Percentiles rank a stretch among this genome's conserved stretches.
Conservation (phyloP, 176 grass and related monocot species). For the Bromus sterilis region DNA sequence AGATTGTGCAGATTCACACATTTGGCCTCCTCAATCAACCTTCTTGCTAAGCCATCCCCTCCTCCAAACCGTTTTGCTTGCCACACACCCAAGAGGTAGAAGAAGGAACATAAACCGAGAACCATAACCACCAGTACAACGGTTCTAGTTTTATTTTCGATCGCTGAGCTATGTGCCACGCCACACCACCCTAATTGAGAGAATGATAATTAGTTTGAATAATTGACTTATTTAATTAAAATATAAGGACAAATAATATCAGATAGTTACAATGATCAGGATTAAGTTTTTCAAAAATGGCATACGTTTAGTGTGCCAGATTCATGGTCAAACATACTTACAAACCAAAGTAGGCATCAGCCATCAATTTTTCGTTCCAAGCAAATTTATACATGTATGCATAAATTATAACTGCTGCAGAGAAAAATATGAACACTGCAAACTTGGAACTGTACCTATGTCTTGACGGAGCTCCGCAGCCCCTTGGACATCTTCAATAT, state of each 20-base stretch:
- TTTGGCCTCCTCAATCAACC: constrained; percentile 50
- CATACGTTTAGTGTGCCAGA: not conserved
- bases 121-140: constrained; percentile 33
- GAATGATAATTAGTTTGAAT: not conserved
- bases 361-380: not conserved
- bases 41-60: constrained; percentile 46
- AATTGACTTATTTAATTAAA: not conserved
- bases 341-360: not conserved
- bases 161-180: constrained; percentile 32
- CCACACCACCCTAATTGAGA: constrained; percentile 3
- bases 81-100: constrained; percentile 63
- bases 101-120: constrained; percentile 51
- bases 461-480: not conserved
- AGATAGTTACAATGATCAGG: not conserved
- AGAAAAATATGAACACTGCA: not conserved
- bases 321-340: not conserved
- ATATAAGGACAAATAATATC: not conserved
- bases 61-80: constrained; percentile 44
- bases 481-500: not conserved
- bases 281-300: not conserved
- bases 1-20: constrained; percentile 25
- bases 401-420: too few relatives aligned
- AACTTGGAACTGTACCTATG: not conserved
- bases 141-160: constrained; percentile 45
- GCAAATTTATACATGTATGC: not conserved